Base-by-base conservation (phyloP, 441 rosid genomes). In the Populus hybrid region DNA sequence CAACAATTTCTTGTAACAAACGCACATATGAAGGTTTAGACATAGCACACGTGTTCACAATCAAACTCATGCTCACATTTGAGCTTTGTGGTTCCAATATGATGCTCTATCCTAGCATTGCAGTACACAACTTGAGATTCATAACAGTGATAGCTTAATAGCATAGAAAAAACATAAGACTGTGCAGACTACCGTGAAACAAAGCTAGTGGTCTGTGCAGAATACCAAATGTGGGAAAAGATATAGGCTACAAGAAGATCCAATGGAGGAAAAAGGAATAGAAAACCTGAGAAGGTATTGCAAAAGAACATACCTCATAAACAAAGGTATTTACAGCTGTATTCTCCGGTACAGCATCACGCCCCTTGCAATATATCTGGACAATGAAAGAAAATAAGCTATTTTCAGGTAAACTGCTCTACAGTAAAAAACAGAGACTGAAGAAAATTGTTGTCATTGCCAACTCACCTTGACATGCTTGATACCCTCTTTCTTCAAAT, bases 291-390 rank as follows among this genome's bases (percentile, higher is more conserved):
- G 67, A 65, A 50, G 4, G 5, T 14, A 35, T 26, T 67, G 35
- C 66, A 68, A 36, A 76, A 63, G 57, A 67, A 18, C 83, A 26
- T 88, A 94, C 98, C 98, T 94, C 97, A 40, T 85, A 82, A 72
- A 92, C 93, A 71, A 94, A 94, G 40, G 84, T 77, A 88, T 94
- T 89, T 69, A 94, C 96, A 83, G 92, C 87, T 74, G 81, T 84
- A 81, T 91, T 88, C 80, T 87, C 93, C 30, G 98, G 98, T 82
- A 90, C 98, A 77, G 93, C 73, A 87, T 89, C 94, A 72, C 96
- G 88, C 65, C 98, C 97, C 83, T 71, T 89, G 85, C 97, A 94
- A 81, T 86, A 85, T 83, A 94, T 94, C 98, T 94, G 78, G 77
- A 82, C 78, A 67, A 73, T 42, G 72, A 81, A 81, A 50, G 57